A percentile compares a stretch with the other conserved stretches of the same genome.
Conservation (phyloP, 2,329 filamentous ascomycete genomes). For the Byssoonygena ceratinophila region DNA sequence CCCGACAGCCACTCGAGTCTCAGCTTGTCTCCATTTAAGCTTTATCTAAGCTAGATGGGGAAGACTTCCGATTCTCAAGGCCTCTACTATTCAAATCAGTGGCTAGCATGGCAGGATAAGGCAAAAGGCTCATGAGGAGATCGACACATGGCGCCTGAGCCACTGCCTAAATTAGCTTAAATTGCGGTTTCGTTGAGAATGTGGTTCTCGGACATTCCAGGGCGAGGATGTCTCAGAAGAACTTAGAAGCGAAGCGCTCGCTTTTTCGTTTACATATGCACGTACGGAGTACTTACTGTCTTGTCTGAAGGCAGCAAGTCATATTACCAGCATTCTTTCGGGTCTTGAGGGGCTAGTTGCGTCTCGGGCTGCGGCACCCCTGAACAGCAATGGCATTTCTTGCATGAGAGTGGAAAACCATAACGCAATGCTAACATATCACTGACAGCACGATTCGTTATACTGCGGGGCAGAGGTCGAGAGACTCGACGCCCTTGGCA, state of each 20-base stretch:
- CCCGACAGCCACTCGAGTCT: conserved; percentile 6
- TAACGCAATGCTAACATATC: not conserved
- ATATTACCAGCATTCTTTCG: not conserved
- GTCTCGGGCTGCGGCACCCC: conserved; percentile 3
- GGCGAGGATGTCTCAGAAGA: conserved; percentile 1
- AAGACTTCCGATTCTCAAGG: no score
- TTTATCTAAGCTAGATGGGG: not conserved
- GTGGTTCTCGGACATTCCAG: not conserved
- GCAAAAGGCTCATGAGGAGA: not conserved
- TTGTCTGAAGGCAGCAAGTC: not conserved
- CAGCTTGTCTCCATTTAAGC: not conserved
- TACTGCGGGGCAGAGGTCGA: conserved; percentile 1
- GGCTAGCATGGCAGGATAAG: not conserved
- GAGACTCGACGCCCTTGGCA: not conserved
- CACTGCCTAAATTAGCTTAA: not conserved
- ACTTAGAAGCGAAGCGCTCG: not conserved
- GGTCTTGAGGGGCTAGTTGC: not conserved
- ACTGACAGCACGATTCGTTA: not conserved
- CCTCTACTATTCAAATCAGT: not conserved
- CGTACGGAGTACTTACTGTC: no score
- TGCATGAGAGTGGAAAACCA: not conserved
- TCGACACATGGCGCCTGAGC: conserved; percentile 9
- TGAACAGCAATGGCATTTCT: not conserved
- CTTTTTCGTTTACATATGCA: not conserved
- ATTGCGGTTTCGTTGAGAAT: not conserved